Percentiles rank a stretch among this genome's conserved stretches.
Conservation (phyloP, 371 early-diverging fungal genomes). For the Sporodiniella umbellata region DNA sequence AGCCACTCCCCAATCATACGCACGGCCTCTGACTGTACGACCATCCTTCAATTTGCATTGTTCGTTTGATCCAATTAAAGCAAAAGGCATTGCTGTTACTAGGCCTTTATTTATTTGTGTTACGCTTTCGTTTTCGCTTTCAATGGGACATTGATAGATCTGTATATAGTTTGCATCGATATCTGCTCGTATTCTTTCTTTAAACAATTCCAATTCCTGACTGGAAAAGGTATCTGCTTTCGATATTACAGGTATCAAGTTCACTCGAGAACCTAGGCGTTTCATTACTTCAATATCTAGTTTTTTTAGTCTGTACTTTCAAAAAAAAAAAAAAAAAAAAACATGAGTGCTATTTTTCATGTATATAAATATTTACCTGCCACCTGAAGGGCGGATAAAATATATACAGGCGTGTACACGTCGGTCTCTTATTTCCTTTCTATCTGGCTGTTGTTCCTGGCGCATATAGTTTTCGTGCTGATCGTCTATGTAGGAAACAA, state of each 20-base stretch:
- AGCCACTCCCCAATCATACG: slow-evolving; percentile 91
- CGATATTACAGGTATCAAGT: slow-evolving; percentile 79
- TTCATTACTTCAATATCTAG: slow-evolving; percentile 89
- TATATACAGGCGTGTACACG: slow-evolving; percentile 89
- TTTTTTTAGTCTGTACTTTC: slow-evolving; percentile 66
- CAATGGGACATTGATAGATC: slow-evolving; percentile 68
- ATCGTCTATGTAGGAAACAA: slow-evolving; percentile 81
- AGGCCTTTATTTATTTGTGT: slow-evolving; percentile 74
- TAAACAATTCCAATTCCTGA: slow-evolving; percentile 69
- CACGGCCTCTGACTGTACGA: slow-evolving; percentile 73
- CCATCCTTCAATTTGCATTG: slow-evolving; percentile 73
- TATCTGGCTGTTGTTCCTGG: slow-evolving; percentile 52
- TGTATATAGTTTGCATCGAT: slow-evolving; percentile 69
- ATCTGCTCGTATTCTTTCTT: slow-evolving; percentile 54
- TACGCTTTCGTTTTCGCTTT: slow-evolving; percentile 78
- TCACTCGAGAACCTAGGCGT: slow-evolving; percentile 72
- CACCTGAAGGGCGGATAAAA: slow-evolving; percentile 86
- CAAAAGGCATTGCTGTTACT: slow-evolving; percentile 86
- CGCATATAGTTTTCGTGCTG: slow-evolving; percentile 90
- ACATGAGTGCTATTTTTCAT: not conserved
- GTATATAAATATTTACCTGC: slow-evolving; percentile 46
- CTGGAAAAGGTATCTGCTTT: slow-evolving; percentile 67
- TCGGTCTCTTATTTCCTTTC: slow-evolving; percentile 57
- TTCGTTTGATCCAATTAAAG: slow-evolving; percentile 84
- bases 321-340: too few species aligned